These are phyloP conservation scores for Nicotiana noctiflora DNA, from an alignment of 257 asterid genomes.

Conservation along the genomic window DNA sequence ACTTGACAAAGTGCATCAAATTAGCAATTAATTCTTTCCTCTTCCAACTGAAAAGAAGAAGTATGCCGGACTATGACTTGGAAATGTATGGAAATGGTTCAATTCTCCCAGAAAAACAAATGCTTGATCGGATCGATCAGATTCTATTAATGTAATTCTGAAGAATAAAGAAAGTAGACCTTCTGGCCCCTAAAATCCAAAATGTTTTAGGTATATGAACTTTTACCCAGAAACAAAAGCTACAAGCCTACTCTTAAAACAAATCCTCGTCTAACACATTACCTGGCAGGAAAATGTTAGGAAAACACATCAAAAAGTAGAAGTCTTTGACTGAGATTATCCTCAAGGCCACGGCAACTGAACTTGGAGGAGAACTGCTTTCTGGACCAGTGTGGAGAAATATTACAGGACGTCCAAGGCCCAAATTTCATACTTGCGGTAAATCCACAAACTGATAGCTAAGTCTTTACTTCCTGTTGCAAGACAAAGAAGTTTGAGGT, in stretches of 20 bases:
- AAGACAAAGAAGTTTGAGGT: not conserved
- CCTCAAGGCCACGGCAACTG: not conserved
- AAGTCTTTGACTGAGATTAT: not conserved
- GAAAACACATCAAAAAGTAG: not conserved
- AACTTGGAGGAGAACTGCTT: not conserved
- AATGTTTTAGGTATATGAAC: not conserved
- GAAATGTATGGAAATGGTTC: too few relatives aligned
- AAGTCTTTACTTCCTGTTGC: not conserved
- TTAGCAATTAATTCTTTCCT: too few relatives aligned
- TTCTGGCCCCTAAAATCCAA: not conserved
- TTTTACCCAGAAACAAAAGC: not conserved
- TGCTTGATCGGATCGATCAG: too few relatives aligned
- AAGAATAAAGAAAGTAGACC: not conserved
- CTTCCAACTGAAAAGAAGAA: too few relatives aligned
- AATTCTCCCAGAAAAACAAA: too few relatives aligned
- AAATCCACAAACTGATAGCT: not conserved
- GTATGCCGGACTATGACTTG: too few relatives aligned
- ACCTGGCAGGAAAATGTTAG: not conserved
- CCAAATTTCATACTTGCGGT: not conserved
- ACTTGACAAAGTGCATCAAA: too few relatives aligned
- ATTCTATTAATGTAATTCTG: too few relatives aligned
- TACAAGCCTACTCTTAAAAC: not conserved
- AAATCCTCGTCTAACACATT: not conserved
- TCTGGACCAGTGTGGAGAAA: too few relatives aligned
- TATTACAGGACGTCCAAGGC: too few relatives aligned